A percentile compares a stretch with the other conserved stretches of the same genome.
phyloP scores from a whole-genome alignment of 768 basidiomycete species.

The Boletus pseudopeckii region DNA sequence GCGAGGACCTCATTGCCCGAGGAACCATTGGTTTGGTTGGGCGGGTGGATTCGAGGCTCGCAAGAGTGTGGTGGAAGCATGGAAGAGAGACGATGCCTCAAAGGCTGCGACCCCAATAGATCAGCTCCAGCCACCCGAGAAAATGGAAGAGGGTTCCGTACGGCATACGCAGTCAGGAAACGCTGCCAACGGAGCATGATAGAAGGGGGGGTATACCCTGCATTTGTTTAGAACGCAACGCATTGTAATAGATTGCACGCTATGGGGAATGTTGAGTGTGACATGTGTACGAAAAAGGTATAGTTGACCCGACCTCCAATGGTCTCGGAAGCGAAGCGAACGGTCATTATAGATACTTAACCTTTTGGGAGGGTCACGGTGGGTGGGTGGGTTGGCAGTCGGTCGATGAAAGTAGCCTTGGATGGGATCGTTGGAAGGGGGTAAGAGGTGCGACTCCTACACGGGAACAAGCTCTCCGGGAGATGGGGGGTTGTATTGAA shows the following conservation, averaged over 20 bases:
- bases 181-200: constrained; percentile 1
- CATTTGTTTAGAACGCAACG: neutral
- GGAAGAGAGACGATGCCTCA: neutral
- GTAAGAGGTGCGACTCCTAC: neutral
- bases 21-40: constrained; percentile 58
- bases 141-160: constrained; percentile 1
- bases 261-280: neutral
- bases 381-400: neutral
- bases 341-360: neutral
- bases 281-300: neutral
- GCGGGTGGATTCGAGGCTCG: constrained; percentile 51
- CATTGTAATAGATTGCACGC: neutral
- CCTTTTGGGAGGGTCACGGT: neutral
- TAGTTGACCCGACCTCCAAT: neutral
- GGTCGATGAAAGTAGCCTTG: neutral
- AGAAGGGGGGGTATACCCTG: neutral
- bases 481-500: neutral
- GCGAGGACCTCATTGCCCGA: constrained; percentile 61
- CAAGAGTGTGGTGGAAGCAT: constrained; percentile 33
- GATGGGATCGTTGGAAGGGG: neutral
- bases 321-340: neutral
- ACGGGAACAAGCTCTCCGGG: neutral
- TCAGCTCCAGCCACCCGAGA: constrained; percentile 3
- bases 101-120: neutral
- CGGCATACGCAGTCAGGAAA: neutral